These are phyloP conservation scores for Rugosomyces carneus DNA, from an alignment of 1,284 basidiomycete species.

Conservation along the genomic window DNA sequence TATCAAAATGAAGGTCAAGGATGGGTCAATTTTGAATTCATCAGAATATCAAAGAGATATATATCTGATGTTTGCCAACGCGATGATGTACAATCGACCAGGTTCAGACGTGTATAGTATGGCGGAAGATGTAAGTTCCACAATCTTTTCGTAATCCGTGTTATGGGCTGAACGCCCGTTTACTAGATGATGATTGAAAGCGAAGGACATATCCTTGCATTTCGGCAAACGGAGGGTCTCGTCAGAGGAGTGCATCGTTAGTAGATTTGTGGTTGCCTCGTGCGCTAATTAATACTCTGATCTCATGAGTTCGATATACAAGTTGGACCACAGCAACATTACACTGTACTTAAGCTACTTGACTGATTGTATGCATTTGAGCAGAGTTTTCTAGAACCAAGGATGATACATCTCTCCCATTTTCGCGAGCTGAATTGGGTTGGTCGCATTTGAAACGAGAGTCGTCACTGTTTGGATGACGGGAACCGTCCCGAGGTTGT, in stretches of 20 bases:
- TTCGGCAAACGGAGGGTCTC: slow-evolving; percentile 71
- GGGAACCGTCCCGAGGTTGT: slow-evolving; percentile 36
- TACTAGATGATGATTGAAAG: slow-evolving; percentile 80
- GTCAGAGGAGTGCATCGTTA: slow-evolving; percentile 38
- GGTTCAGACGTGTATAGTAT: slow-evolving; percentile 79
- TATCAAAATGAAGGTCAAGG: slow-evolving; percentile 76
- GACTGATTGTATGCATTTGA: no score
- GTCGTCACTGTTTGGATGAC: slow-evolving; percentile 82
- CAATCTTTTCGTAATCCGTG: not conserved
- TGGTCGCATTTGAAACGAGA: slow-evolving; percentile 73
- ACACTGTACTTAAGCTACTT: no score
- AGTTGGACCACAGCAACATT: no score
- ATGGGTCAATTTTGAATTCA: slow-evolving; percentile 74
- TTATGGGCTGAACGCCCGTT: slow-evolving; percentile 4
- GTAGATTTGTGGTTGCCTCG: no score
- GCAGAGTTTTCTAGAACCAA: slow-evolving; percentile 58
- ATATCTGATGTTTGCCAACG: slow-evolving; percentile 91
- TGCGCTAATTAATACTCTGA: no score
- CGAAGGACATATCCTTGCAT: slow-evolving; percentile 70
- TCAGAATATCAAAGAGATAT: slow-evolving; percentile 87
- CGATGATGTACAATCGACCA: slow-evolving; percentile 90
- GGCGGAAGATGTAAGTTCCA: slow-evolving; percentile 73
- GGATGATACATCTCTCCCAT: slow-evolving; percentile 80
- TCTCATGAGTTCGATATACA: no score
- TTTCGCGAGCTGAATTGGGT: slow-evolving; percentile 70